phyloP scores from a whole-genome alignment of 306 rosid species.

The Adenanthera pavonina region DNA sequence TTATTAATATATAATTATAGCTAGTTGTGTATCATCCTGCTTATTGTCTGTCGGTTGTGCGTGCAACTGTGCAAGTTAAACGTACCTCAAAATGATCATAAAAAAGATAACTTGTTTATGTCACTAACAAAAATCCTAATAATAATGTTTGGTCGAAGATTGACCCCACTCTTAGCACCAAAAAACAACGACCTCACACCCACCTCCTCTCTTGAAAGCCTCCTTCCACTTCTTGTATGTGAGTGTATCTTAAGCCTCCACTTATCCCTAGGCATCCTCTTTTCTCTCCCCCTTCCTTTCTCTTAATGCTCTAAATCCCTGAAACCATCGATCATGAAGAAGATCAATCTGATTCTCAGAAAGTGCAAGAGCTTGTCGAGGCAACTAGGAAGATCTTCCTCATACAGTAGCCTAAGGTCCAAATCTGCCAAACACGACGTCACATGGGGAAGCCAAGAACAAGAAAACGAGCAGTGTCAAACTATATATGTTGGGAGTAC shows the following conservation, averaged over 20 bases:
- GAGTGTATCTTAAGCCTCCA: constrained; percentile 54
- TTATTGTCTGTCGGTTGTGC: constrained; percentile 16
- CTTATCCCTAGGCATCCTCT: not conserved
- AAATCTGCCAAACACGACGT: constrained; percentile 53
- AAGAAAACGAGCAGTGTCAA: constrained; percentile 27
- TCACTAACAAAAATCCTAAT: constrained; percentile 21
- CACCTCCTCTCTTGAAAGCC: constrained; percentile 33
- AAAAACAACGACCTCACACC: constrained; percentile 62
- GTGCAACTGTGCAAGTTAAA: too few relatives aligned
- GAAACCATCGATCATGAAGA: constrained; percentile 55
- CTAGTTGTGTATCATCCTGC: not conserved
- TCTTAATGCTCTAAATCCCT: not conserved
- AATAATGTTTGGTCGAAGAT: constrained; percentile 37
- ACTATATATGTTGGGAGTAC: constrained; percentile 62
- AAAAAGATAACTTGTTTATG: constrained; percentile 45
- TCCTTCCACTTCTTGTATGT: too few relatives aligned
- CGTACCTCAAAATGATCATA: constrained; percentile 14
- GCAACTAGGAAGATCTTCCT: constrained; percentile 63
- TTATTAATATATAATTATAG: too few relatives aligned
- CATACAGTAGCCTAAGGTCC: constrained; percentile 58
- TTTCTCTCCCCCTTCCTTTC: not conserved
- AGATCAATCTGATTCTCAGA: constrained; percentile 56
- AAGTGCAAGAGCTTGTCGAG: constrained; percentile 77
- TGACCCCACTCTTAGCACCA: constrained; percentile 56
- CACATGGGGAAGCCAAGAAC: constrained; percentile 19